Percentiles rank a stretch among this genome's conserved stretches.
phyloP scores from a whole-genome alignment of 345 rosid genomes.

The Crucihimalaya himalaica region DNA sequence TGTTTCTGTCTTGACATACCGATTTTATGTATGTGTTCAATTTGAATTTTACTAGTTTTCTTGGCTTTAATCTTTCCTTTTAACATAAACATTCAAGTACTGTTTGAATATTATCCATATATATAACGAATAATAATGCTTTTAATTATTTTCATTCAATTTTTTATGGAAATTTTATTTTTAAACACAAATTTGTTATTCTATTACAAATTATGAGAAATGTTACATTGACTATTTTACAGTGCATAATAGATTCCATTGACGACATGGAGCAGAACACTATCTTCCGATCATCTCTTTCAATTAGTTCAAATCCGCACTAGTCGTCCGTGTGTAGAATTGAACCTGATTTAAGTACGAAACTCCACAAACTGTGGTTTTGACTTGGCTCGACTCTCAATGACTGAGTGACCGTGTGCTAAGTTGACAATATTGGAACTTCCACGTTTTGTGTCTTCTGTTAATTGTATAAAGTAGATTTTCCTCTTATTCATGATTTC shows the following conservation, averaged over 20 bases:
- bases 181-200: too few species aligned
- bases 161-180: too few species aligned
- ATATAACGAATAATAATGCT: too few species aligned
- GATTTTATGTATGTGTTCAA: slow-evolving; percentile 31
- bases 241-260: not conserved
- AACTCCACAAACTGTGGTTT: too few species aligned
- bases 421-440: too few species aligned
- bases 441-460: not conserved
- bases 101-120: not conserved
- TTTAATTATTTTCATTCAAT: not conserved
- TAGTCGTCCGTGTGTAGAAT: not conserved
- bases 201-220: too few species aligned
- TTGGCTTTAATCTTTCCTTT: not conserved
- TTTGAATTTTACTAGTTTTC: slow-evolving; percentile 34
- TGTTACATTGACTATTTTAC: too few species aligned
- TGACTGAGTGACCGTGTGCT: too few species aligned
- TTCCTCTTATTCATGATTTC: too few species aligned
- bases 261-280: not conserved
- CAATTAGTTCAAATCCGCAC: not conserved
- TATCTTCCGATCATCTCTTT: not conserved
- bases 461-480: too few species aligned
- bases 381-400: too few species aligned
- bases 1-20: slow-evolving; percentile 27
- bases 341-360: not conserved
- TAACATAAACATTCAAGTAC: not conserved